phyloP scores from a whole-genome alignment of 2,329 filamentous ascomycete species.

The Cladophialophora psammophila region DNA sequence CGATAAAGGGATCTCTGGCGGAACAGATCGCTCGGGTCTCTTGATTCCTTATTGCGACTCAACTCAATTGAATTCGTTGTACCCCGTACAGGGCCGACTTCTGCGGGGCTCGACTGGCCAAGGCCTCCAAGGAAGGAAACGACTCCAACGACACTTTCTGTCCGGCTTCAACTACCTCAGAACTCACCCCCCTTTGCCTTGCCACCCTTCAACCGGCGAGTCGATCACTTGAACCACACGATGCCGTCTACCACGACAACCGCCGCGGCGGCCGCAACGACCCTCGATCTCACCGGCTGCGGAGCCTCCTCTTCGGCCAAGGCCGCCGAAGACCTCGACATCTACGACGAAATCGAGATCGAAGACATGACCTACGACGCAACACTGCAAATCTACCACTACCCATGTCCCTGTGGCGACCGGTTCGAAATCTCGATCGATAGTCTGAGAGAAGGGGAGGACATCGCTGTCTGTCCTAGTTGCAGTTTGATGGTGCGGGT shows the following conservation, averaged over 20 bases:
- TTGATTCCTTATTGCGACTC: too few relatives aligned
- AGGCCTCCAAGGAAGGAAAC: too few relatives aligned
- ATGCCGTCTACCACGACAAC: constrained; percentile 28
- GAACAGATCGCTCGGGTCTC: too few relatives aligned
- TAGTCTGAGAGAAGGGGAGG: constrained; percentile 85
- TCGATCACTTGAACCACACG: neutral
- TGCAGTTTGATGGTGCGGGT: constrained; percentile 97
- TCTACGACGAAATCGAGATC: constrained; percentile 98
- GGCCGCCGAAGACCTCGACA: constrained; percentile 65
- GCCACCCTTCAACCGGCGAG: neutral
- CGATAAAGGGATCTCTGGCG: too few relatives aligned
- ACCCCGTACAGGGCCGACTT: too few relatives aligned
- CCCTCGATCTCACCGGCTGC: constrained; percentile 10
- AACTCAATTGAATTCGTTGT: too few relatives aligned
- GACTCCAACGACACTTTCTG: too few relatives aligned
- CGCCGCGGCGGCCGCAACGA: constrained; percentile 23
- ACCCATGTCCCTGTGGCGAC: constrained; percentile 97
- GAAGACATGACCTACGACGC: constrained; percentile 96
- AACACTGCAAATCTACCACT: constrained; percentile 85
- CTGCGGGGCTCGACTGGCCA: too few relatives aligned
- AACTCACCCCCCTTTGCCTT: too few relatives aligned
- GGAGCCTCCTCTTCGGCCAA: constrained; percentile 7
- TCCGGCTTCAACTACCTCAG: too few relatives aligned
- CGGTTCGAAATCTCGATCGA: constrained; percentile 88
- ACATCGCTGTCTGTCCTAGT: constrained; percentile 96